phyloP scores from a whole-genome alignment of 768 basidiomycete species.

The Gymnopilus junonius region DNA sequence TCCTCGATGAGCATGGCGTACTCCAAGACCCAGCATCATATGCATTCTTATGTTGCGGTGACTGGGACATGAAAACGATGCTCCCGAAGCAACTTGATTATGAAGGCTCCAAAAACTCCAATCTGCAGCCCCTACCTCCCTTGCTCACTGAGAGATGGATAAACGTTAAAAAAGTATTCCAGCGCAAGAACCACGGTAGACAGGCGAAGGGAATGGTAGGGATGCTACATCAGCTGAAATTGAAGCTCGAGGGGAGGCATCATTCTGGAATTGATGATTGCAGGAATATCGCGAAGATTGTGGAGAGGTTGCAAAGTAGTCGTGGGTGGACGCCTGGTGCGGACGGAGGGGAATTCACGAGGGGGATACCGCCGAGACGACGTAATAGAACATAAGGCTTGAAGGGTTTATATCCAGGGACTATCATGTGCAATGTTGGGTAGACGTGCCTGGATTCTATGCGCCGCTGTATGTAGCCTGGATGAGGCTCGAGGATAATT shows the following conservation, averaged over 20 bases:
- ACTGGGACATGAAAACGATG: background rate
- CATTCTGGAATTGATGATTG: slow-evolving; percentile 1
- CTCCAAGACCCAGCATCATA: background rate
- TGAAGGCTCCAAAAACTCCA: background rate
- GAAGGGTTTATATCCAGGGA: too few species aligned
- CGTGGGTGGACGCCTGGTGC: background rate
- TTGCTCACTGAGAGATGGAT: background rate
- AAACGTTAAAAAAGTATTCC: background rate
- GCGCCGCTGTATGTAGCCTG: too few species aligned
- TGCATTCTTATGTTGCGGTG: background rate
- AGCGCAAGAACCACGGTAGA: background rate
- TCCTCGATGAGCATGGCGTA: background rate
- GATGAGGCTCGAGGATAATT: too few species aligned
- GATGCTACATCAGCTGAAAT: background rate
- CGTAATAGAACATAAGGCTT: background rate
- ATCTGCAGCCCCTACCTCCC: background rate
- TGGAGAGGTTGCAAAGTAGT: background rate
- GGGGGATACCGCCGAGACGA: background rate
- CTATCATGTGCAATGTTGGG: too few species aligned
- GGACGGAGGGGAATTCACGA: background rate
- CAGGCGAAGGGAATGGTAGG: background rate
- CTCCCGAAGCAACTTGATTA: background rate
- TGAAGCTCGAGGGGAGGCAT: background rate
- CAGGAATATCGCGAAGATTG: background rate
- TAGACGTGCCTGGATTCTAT: too few species aligned